Conservation (phyloP, 208 protist genomes). For the Leishmania guyanensis region DNA sequence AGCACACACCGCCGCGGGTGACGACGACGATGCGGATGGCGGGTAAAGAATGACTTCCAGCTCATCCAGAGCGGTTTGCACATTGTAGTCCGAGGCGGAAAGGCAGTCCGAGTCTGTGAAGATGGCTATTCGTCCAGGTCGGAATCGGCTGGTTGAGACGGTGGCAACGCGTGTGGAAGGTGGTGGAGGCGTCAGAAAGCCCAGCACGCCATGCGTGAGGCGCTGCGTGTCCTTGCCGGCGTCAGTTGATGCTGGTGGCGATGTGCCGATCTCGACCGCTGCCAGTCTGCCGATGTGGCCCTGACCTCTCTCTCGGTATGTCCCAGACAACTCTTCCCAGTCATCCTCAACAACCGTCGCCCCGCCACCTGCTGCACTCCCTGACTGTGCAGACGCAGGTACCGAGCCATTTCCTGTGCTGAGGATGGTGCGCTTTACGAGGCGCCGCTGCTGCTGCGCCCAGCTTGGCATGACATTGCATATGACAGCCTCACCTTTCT, state of each 20-base stretch:
- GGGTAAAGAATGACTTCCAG: slow-evolving; percentile 11
- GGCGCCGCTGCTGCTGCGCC: slow-evolving; percentile 15
- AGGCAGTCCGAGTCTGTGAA: slow-evolving; percentile 67
- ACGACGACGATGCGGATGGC: background rate
- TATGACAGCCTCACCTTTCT: slow-evolving; percentile 12
- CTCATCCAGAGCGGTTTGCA: slow-evolving; percentile 17
- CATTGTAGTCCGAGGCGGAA: slow-evolving; percentile 19
- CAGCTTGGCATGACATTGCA: slow-evolving; percentile 20
- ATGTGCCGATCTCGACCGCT: background rate
- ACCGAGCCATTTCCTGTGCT: background rate
- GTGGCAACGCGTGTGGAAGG: background rate
- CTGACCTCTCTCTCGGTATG: too few relatives aligned
- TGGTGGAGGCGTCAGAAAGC: slow-evolving; percentile 14
- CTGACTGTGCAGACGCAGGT: background rate
- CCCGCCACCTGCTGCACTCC: background rate
- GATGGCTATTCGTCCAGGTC: slow-evolving; percentile 35
- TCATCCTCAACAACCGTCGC: background rate
- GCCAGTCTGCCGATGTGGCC: background rate
- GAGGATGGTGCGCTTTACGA: slow-evolving; percentile 22
- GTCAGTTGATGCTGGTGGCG: background rate
- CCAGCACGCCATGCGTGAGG: slow-evolving; percentile 21
- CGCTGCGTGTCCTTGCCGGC: background rate
- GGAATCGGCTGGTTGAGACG: background rate
- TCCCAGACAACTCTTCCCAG: background rate
- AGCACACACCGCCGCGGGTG: background rate